Evolutionary conservation across 1,139 yeast species (phyloP), one percentile per base, ranked within the genome.

Genomic region (Suhomyces anneliseae): DNA sequence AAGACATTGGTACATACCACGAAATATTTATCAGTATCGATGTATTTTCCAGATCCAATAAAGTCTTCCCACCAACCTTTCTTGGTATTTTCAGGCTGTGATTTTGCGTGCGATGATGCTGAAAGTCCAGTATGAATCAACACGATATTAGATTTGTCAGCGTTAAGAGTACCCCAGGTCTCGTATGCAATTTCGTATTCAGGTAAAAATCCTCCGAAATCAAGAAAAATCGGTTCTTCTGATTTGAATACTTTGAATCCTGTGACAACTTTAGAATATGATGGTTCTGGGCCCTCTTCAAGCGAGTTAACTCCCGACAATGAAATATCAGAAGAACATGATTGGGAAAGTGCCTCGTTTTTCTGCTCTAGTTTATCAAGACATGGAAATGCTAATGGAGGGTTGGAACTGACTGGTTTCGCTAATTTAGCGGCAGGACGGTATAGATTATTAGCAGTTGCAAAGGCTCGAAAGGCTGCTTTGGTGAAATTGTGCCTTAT

Each of bases 1-100:
- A 90, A 73, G 3, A 89, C 96, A 62, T 90, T 90, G 2, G 97
- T 89, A 68, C 98, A 90, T 3, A 90, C 81, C 7, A 90, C 81
- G 62, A 88, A 89, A 66, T 76, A 89, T 64, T 85, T 85, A 57
- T 87, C 70, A 1, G 97, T 90, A 61, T 90, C 97, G 46, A 90
- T 68, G 53, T 86, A 82, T 49, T 79, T 76, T 5, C 85, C 93
- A 0, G 96, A 87, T 0, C 98, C 98, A 49, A 90, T 90, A 63
- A 90, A 90, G 46, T 83, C 78, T 60, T 90, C 97, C 98, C 98
- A 90, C 98, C 98, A 90, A 9, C 98, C 98, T 6, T 83, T 82
- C 53, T 81, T 81, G 3, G 80, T 64, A 62, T 90, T 90, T 34
- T 78, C 72, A 0, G 77, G 72, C 53, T 89, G 95, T 4, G 96